Base-by-base conservation (phyloP, 2,329 filamentous ascomycete genomes). In the Trichoderma atrobrunneum region DNA sequence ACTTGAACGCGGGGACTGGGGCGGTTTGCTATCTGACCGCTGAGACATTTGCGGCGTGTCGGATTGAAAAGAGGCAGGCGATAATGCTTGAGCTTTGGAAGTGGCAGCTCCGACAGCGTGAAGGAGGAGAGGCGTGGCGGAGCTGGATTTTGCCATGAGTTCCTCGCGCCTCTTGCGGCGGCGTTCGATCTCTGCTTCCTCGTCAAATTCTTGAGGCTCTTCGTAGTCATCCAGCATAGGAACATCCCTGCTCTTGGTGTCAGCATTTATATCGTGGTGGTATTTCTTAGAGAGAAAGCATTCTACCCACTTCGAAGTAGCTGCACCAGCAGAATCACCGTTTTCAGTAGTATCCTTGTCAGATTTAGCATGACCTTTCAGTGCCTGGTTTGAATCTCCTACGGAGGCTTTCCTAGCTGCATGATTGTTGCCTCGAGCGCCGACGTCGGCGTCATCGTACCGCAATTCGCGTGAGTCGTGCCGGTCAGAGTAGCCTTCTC, bases 161-260 rank as follows among this genome's bases (percentile, higher is more conserved):
- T 93, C 93, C 83, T 96, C 93, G 75, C 95, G 91, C 72, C 92
- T 90, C 79, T 92, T 94, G 32, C 94, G 92, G 70, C 95, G 92
- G 77, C 94, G 91, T 81, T 97, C 93, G 77, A 97, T 92, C 78
- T 95, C 87, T 76, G 92, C 91, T 74, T 92, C 92, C 83, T 97
- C 93, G 80, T 97, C 92, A 76, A 94, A 80, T n/a, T 88, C 86
- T 76, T 90, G 85, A 71, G 87, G 84, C 75, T 88, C 86, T 73
- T 87, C 84, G 75, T 82, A 85, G 73, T 88, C 83, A 74, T 73
- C 76, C 75, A 74, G 79, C 68, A 74, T 72, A 34, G 67, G 51
- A 39, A 65, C 34, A 48, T 70, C 67, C 24, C 67, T 70, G 26
- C 61, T 73, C 71, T 74, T 24, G 11, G 21, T 26, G 63, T 79